Evolutionary conservation across 306 rosid species (phyloP), one percentile per base, ranked within the genome.

Genomic region (Senna siamea): DNA sequence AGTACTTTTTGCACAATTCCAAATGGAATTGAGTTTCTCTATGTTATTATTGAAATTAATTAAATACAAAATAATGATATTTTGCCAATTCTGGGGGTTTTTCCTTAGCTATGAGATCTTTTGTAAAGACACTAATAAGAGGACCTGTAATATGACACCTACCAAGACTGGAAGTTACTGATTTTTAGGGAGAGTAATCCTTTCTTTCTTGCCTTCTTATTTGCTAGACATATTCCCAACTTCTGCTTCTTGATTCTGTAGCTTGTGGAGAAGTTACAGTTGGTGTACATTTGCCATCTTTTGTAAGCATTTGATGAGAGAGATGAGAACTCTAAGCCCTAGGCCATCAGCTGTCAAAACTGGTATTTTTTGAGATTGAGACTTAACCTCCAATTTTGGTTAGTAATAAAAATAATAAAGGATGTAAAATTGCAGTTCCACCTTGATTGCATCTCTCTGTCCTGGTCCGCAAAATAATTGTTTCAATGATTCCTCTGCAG

Each of bases 401-500:
- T 68, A 34, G 68, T 53, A 41, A 30, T 50, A 61, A 37, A 18
- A 19, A 35, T 43, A 50, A 55, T 51, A 43, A 68, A 15, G 52
- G 37, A 7, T 23, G 26, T 69, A 70, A 81, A 66, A 64, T 22
- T 35, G 35, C 61, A 12, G 48, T 54, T 70, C 15, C 9, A 59
- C 70, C 5, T 66, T 72, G 50, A 38, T 19, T 79, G 11, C 38
- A 53, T 53, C 65, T 58, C 43, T 12, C 8, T 63, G 10, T 58
- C 28, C 47, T 59, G 41, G 41, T 73, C 60, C 15, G 71, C 56
- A 63, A 63, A 61, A 11, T 76, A 60, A 47, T 19, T 22, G 11
- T 58, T 70, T 23, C 34, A 23, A 13, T 70, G 64, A 76, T 78
- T 51, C 34, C 59, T 81, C 26, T 86, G 81, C 78, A 89, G 98